Evolutionary conservation across 2,329 filamentous ascomycete genomes (phyloP), one percentile per base, ranked within the genome.

Genomic region (Zymoseptoria passerinii): DNA sequence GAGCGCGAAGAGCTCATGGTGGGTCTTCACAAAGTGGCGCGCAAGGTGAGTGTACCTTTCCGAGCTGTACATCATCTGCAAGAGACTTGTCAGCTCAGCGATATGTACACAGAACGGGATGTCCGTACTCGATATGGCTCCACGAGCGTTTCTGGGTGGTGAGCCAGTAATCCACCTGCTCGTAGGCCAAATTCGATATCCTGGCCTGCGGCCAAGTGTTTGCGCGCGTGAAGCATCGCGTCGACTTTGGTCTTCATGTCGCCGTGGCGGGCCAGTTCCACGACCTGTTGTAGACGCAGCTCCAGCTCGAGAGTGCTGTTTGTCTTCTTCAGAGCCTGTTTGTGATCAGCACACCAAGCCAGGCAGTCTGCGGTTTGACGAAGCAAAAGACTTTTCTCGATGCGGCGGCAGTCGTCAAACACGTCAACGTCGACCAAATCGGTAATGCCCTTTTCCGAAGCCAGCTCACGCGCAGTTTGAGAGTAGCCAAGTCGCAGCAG

Each of bases 321-420:
- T 74, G 89, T 87, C 79, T 94, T 95, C 70, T 91, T 89, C 60
- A 99, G 76, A 62, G 92, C 88, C 68, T 92, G 92, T 74, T 95
- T 94, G 74, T 96, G 96, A 68, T 97, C 92, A 16, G 81, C 83
- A 72, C 94, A 96, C 94, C 94, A 99, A 10, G 84, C 83, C 56
- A 99, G 74, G 20, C 91, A 92, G 67, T 95, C 89, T 40, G 81
- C 80, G 4, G 92, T 88, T 65, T 85, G 89, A 29, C 86, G 85
- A 16, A 70, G 68, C 48, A 80, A 80, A 60, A 99, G 75, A 61
- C 86, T 88, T 66, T 86, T 81, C 59, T 90, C 85, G 64, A 97
- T 90, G 59, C 81, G 82, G 61, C 87, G 87, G 77, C 92, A 92
- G 66, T 87, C 83, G 55, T 88, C 83, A 74, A 97, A 97, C 0